Base-by-base conservation (phyloP, 305 asterid species). In the Petunia hybrid region DNA sequence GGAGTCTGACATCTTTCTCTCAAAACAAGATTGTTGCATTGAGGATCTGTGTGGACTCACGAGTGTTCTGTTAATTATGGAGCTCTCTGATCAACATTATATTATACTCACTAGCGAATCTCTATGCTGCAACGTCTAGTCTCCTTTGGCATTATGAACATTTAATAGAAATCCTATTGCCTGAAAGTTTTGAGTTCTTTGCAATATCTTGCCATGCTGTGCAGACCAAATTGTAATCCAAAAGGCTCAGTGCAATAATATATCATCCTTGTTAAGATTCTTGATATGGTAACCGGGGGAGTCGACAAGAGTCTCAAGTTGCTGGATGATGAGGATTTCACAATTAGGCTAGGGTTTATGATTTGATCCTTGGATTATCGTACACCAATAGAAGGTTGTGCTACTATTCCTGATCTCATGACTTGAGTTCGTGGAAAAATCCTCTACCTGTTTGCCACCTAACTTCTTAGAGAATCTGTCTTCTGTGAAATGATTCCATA, bases 401-500 rank as follows among this genome's bases (percentile, higher is more conserved):
- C 78, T 74, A 36, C 36, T 53, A 74, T 51, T 13, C 53, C 78
- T 74, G 46, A 38, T 74, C 48, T 8, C 64, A 53, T 51, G 51
- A 53, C 78, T 74, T 74, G 4, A 53, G 64, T 74, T 53, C 1
- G 38, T 38, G 70, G 70, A 74, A 36, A 6, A 53, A 74, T 41
- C 36, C 36, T 51, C 48, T 74, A 38, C 64, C 64, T 74, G 16
- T 74, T 46, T 8, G 2, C 43, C 42, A 4, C 48, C 78, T 36
- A 42, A 53, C 78, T 46, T 74, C 48, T 73, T 73, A 48, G 63
- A 51, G 31, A 35, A 9, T 60, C 57, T 35, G 78, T 73, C 46
- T 46, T 45, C 78, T 73, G 12, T 5, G 36, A 43, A 73, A 73
- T 73, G 46, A 48, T 73, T 73, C 4, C 62, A 51, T 73, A 71